A percentile compares a stretch with the other conserved stretches of the same genome.
These are phyloP conservation scores for Carex pumila DNA, from an alignment of 176 grass and related monocot genomes.

Conservation along the genomic window DNA sequence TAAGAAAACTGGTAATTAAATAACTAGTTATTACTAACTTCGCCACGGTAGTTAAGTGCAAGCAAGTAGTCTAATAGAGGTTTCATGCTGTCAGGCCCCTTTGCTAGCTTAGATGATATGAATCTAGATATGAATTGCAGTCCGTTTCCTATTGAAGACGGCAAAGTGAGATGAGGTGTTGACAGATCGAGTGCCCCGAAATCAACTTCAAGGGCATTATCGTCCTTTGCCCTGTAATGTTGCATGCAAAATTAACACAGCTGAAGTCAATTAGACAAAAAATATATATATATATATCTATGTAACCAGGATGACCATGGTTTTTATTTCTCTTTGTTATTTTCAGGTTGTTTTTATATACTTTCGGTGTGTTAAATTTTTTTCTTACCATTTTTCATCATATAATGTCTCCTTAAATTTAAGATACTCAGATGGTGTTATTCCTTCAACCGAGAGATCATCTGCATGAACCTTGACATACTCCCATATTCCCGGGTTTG, in stretches of 20 bases:
- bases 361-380: background rate
- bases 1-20: background rate
- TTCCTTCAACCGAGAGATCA: slow-evolving; percentile 66
- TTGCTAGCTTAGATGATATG: slow-evolving; percentile 53
- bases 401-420: slow-evolving; percentile 86
- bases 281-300: background rate
- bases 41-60: slow-evolving; percentile 49
- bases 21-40: slow-evolving; percentile 38
- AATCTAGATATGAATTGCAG: slow-evolving; percentile 74
- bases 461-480: slow-evolving; percentile 65
- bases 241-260: background rate
- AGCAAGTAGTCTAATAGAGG: slow-evolving; percentile 80
- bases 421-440: slow-evolving; percentile 70
- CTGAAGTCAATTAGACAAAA: background rate
- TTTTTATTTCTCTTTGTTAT: background rate
- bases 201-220: slow-evolving; percentile 76
- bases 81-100: slow-evolving; percentile 59
- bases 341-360: background rate
- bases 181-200: slow-evolving; percentile 70
- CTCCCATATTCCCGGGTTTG: slow-evolving; percentile 91
- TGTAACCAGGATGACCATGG: background rate
- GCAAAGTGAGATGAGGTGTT: slow-evolving; percentile 59
- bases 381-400: slow-evolving; percentile 69
- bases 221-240: slow-evolving; percentile 72
- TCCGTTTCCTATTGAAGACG: slow-evolving; percentile 83